A percentile compares a stretch with the other conserved stretches of the same genome.
Conservation (phyloP, 192 early-diverging fungal genomes). For the Backusella australiensis region DNA sequence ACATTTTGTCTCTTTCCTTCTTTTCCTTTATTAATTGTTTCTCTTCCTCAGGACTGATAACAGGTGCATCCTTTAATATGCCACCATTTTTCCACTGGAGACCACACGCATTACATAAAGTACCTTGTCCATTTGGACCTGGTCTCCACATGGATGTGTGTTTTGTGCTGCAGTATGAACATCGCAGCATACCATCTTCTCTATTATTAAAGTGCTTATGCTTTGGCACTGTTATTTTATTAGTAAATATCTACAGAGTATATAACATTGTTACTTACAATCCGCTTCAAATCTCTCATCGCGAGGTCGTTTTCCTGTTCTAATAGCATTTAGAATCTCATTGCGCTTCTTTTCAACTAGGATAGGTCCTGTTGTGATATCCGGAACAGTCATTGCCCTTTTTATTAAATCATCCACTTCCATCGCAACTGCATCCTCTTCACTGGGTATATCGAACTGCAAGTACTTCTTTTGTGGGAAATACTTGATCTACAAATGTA, state of each 20-base stretch:
- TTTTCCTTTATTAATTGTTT: constrained; percentile 13
- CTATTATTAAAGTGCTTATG: constrained; percentile 7
- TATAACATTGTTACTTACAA: constrained; percentile 4
- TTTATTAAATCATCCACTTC: constrained; percentile 16
- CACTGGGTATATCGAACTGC: neutral
- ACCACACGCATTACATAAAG: constrained; percentile 34
- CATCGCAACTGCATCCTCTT: neutral
- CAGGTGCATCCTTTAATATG: constrained; percentile 29
- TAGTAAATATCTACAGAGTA: neutral
- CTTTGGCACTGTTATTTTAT: neutral
- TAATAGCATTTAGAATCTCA: constrained; percentile 25
- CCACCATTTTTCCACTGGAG: constrained; percentile 27
- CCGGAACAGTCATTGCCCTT: constrained; percentile 17
- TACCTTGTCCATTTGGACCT: constrained; percentile 26
- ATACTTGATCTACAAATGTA: neutral
- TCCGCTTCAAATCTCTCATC: constrained; percentile 18
- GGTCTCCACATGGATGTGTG: constrained; percentile 32
- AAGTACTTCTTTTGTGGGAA: neutral
- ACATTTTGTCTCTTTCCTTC: constrained; percentile 7
- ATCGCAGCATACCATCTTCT: constrained; percentile 27
- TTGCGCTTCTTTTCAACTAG: constrained; percentile 34
- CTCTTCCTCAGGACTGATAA: constrained; percentile 27
- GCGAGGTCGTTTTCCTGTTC: constrained; percentile 24
- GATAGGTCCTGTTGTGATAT: constrained; percentile 23
- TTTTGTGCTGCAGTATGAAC: constrained; percentile 31